phyloP scores from a whole-genome alignment of 192 early-diverging fungal species.

The Backusella australiensis region DNA sequence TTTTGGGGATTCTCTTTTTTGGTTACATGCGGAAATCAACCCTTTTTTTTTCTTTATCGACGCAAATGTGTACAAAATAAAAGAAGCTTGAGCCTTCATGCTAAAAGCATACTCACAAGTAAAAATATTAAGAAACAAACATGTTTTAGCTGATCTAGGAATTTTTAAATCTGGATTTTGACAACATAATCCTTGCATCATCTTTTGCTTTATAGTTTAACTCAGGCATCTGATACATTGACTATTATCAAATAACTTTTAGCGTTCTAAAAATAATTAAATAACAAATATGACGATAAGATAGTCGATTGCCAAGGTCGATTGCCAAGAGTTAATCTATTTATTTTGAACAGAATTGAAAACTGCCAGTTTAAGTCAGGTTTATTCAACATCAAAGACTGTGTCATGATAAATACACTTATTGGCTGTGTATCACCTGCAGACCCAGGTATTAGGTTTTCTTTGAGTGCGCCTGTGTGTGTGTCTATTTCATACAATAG shows the following conservation, averaged over 20 bases:
- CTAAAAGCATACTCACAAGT: background rate
- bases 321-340: no score
- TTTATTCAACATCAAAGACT: background rate
- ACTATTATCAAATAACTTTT: background rate
- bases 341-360: background rate
- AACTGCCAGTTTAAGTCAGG: background rate
- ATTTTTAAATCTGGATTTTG: background rate
- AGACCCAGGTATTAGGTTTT: background rate
- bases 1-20: background rate
- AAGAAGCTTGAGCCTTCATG: background rate
- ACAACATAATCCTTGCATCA: background rate
- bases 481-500: background rate
- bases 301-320: no score
- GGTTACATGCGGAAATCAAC: background rate
- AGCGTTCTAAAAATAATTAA: background rate
- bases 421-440: background rate
- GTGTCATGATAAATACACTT: background rate
- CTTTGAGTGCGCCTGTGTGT: no score
- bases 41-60: background rate
- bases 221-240: background rate
- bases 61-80: no score
- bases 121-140: no score
- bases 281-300: no score
- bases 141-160: background rate
- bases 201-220: background rate